Conservation (phyloP, 108 stramenopile genomes). For the Pseudonitzschia delicatissima region DNA sequence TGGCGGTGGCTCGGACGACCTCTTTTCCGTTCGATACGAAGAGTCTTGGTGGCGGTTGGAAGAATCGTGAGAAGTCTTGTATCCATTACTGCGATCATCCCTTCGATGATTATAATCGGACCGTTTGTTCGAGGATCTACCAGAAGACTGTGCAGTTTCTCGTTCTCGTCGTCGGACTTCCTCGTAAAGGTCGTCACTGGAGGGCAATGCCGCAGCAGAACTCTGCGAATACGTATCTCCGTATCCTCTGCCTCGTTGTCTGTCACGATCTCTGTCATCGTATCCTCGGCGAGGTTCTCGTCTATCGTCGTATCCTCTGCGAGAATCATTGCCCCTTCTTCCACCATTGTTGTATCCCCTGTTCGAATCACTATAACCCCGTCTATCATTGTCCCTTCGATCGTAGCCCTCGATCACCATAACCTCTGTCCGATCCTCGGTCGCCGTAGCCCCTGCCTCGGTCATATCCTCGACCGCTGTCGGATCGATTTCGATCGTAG, state of each 20-base stretch:
- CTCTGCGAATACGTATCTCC: constrained; percentile 25
- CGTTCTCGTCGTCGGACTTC: constrained; percentile 72
- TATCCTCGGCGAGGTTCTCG: constrained; percentile 13
- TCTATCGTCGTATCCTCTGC: constrained; percentile 20
- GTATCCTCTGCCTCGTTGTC: constrained; percentile 34
- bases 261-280: constrained; percentile 13
- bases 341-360: constrained; percentile 6
- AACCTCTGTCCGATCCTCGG: constrained; percentile 13
- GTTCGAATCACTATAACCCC: neutral
- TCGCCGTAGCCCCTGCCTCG: constrained; percentile 2
- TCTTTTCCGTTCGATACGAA: constrained; percentile 48
- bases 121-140: too few relatives aligned
- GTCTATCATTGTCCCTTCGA: constrained; percentile 19
- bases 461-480: constrained; percentile 8
- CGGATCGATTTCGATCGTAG: constrained; percentile 7
- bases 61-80: too few relatives aligned
- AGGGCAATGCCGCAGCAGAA: constrained; percentile 7
- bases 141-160: too few relatives aligned
- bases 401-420: constrained; percentile 26
- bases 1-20: constrained; percentile 24
- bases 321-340: constrained; percentile 11
- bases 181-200: constrained; percentile 56
- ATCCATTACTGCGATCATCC: too few relatives aligned
- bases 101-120: too few relatives aligned
- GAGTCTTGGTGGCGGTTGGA: too few relatives aligned